Conservation (phyloP, 1,284 basidiomycete genomes). For the Boletellus sp. region DNA sequence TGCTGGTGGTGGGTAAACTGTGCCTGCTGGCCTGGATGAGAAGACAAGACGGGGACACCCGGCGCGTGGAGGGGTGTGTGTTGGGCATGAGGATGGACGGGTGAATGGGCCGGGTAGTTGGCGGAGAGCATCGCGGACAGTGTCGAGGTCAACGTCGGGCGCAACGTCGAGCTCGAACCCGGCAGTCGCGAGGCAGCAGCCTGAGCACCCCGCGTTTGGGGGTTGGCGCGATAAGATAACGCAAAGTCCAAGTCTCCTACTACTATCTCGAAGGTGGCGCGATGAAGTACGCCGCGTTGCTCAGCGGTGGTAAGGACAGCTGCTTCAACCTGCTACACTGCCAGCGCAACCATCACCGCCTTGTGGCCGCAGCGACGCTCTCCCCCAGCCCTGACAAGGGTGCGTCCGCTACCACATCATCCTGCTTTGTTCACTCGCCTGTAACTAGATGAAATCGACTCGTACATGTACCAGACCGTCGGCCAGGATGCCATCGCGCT, state of each 20-base stretch:
- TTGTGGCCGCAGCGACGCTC: slow-evolving; percentile 88
- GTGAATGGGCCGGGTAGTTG: slow-evolving; percentile 23
- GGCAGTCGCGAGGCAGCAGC: not conserved
- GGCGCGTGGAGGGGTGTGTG: slow-evolving; percentile 19
- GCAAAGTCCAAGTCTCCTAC: no score
- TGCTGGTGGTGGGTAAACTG: slow-evolving; percentile 28
- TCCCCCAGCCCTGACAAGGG: slow-evolving; percentile 84
- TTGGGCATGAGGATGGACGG: slow-evolving; percentile 15
- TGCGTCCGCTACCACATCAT: slow-evolving; percentile 32
- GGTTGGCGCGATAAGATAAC: slow-evolving; percentile 22
- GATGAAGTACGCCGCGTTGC: slow-evolving; percentile 94
- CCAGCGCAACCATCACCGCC: slow-evolving; percentile 80
- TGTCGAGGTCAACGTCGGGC: slow-evolving; percentile 5
- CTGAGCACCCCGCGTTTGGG: slow-evolving; percentile 16
- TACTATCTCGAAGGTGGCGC: not conserved
- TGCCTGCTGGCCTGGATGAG: slow-evolving; percentile 21
- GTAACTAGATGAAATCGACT: slow-evolving; percentile 90
- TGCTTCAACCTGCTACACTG: slow-evolving; percentile 96
- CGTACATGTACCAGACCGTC: slow-evolving; percentile 98
- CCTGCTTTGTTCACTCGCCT: slow-evolving; percentile 15
- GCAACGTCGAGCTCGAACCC: not conserved
- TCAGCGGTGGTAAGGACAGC: slow-evolving; percentile 98
- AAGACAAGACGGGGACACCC: slow-evolving; percentile 4
- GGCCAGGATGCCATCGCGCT: slow-evolving; percentile 92
- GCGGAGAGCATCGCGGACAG: slow-evolving; percentile 24